phyloP scores from a whole-genome alignment of 2,329 filamentous ascomycete species.

The Aulographum hederae region DNA sequence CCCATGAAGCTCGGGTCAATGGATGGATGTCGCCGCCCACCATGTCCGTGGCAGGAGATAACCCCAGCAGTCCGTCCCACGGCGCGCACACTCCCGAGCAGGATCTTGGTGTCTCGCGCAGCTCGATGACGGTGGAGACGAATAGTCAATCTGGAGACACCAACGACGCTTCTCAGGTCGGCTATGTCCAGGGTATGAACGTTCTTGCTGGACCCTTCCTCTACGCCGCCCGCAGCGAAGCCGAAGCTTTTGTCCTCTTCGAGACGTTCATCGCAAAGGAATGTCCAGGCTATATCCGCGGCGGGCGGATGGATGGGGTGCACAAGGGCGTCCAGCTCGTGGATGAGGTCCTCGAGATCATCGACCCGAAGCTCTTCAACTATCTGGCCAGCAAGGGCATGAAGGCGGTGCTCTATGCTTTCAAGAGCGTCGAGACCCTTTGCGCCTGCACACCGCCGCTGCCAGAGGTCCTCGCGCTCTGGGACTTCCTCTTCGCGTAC shows the following conservation, averaged over 20 bases:
- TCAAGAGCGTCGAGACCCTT: conserved; percentile 83
- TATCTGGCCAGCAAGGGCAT: conserved; percentile 77
- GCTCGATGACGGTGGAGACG: not conserved
- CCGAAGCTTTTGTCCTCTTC: conserved; percentile 85
- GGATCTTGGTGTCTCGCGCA: not conserved
- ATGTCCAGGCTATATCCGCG: conserved; percentile 83
- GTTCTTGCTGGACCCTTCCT: conserved; percentile 90
- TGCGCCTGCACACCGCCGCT: conserved; percentile 91
- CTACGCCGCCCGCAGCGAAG: conserved; percentile 84
- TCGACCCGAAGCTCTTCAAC: conserved; percentile 70
- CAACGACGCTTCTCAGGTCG: conserved; percentile 27
- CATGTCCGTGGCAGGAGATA: conserved; percentile 20
- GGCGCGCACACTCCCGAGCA: not conserved
- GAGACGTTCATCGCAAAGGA: conserved; percentile 73
- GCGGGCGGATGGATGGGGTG: conserved; percentile 85
- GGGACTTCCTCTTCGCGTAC: conserved; percentile 96
- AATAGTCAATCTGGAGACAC: not conserved
- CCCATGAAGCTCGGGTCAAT: conserved; percentile 39
- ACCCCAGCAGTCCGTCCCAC: conserved; percentile 9
- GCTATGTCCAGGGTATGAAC: conserved; percentile 98
- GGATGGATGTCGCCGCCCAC: conserved; percentile 31
- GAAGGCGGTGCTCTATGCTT: conserved; percentile 88
- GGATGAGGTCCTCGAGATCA: conserved; percentile 78
- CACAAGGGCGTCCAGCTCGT: conserved; percentile 82
- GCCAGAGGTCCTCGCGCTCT: conserved; percentile 79